Conservation (phyloP, 352 stramenopile species). For the Globisporangium rhizosaccharum region DNA sequence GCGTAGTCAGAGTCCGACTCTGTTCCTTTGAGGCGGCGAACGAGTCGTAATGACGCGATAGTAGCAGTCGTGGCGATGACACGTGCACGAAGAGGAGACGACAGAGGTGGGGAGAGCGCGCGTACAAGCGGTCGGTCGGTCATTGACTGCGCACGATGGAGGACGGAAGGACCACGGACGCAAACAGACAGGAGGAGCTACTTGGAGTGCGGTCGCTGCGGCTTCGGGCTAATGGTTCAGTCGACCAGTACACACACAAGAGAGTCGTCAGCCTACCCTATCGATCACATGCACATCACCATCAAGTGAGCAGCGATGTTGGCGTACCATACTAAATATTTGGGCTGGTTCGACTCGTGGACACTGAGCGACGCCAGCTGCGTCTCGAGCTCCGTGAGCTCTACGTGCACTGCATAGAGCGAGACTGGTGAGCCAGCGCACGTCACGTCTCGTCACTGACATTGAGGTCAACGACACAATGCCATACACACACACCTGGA, state of each 20-base stretch:
- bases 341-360: conserved; percentile 20
- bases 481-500: conserved; percentile 30
- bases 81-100: neutral
- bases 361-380: conserved; percentile 20
- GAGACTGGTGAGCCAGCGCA: neutral
- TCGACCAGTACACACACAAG: neutral
- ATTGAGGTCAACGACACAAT: neutral
- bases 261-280: neutral
- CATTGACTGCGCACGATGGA: neutral
- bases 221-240: conserved; percentile 17
- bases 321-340: conserved; percentile 28
- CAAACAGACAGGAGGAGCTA: conserved; percentile 11
- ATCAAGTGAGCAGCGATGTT: neutral
- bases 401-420: conserved; percentile 11
- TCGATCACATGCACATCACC: neutral
- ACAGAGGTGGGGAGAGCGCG: neutral
- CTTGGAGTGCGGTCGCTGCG: conserved; percentile 17
- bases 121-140: neutral
- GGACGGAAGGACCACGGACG: conserved; percentile 4
- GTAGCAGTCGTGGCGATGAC: neutral
- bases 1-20: no score
- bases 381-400: conserved; percentile 15
- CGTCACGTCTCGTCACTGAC: neutral
- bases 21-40: no score
- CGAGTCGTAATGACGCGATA: neutral